Evolutionary conservation across 2,329 filamentous ascomycete genomes (phyloP).

Genomic region (Knufia fluminis): DNA sequence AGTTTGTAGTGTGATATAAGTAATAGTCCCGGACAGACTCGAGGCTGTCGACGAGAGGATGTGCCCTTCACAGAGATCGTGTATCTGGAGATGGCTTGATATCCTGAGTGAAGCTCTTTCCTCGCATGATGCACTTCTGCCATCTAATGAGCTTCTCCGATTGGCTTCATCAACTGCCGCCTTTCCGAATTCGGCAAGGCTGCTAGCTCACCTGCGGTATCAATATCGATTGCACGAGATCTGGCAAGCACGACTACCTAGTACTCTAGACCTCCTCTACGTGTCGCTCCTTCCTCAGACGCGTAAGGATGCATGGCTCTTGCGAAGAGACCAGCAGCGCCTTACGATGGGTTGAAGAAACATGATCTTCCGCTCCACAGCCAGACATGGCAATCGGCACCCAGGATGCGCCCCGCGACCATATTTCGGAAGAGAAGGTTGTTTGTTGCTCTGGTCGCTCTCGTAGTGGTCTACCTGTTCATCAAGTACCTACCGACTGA

Average conservation of each 20-base stretch:
- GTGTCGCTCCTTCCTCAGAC: background rate
- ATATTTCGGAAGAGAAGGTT: slow-evolving; percentile 42
- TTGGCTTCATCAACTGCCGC: background rate
- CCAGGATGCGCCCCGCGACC: slow-evolving; percentile 22
- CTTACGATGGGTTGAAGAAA: slow-evolving; percentile 13
- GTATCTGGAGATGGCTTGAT: too few species aligned
- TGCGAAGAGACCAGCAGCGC: slow-evolving; percentile 12
- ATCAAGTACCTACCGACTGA: slow-evolving; percentile 53
- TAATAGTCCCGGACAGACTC: too few species aligned
- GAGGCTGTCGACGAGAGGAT: too few species aligned
- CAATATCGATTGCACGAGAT: too few species aligned
- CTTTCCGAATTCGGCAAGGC: too few species aligned
- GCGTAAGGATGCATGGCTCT: slow-evolving; percentile 9
- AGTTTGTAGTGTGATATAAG: too few species aligned
- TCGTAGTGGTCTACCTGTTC: slow-evolving; percentile 53
- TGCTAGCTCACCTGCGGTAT: too few species aligned
- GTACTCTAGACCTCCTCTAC: background rate
- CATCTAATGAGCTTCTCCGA: background rate
- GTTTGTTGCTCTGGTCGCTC: slow-evolving; percentile 37
- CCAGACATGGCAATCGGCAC: slow-evolving; percentile 5
- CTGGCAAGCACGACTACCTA: too few species aligned
- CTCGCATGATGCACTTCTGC: background rate
- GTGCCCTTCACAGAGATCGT: too few species aligned
- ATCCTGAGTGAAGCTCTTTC: too few species aligned
- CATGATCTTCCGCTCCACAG: background rate